Conservation (phyloP, 2,329 filamentous ascomycete genomes). For the Teratosphaeria gauchensis region DNA sequence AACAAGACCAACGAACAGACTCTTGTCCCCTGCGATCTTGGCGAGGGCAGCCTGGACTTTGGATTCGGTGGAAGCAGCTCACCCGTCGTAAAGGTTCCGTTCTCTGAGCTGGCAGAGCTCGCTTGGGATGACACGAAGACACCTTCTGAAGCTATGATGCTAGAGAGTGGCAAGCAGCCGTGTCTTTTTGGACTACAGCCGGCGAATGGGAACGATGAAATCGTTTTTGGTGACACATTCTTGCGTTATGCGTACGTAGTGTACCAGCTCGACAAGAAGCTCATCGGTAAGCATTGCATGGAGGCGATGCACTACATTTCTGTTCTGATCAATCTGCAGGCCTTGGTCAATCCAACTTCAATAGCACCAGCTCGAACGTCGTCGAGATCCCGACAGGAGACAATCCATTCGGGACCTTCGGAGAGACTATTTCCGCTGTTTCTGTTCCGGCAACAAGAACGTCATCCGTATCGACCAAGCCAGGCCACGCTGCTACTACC, state of each 20-base stretch:
- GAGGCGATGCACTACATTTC: not conserved
- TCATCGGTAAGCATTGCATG: not conserved
- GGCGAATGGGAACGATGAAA: constrained; percentile 1
- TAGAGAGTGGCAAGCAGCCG: constrained; percentile 3
- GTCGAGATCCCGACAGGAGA: constrained; percentile 38
- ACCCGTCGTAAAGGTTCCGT: not conserved
- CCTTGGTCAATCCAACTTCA: constrained; percentile 50
- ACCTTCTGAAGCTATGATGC: constrained; percentile 3
- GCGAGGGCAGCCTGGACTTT: not conserved
- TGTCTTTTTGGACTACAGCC: constrained; percentile 1
- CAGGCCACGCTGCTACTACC: not conserved
- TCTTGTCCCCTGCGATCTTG: not conserved
- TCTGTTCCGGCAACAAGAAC: not conserved
- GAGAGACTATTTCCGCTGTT: not conserved
- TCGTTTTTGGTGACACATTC: constrained; percentile 7
- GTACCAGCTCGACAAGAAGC: constrained; percentile 4
- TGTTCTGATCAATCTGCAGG: not conserved
- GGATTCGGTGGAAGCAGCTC: not conserved
- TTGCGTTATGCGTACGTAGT: constrained; percentile 9
- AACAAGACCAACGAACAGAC: not conserved
- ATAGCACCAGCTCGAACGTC: constrained; percentile 42
- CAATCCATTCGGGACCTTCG: not conserved
- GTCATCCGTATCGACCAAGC: not conserved
- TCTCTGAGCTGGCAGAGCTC: constrained; percentile 2
- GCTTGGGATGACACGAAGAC: constrained; percentile 3